phyloP scores from a whole-genome alignment of 2,329 filamentous ascomycete species.

The Elsinoe perseae region DNA sequence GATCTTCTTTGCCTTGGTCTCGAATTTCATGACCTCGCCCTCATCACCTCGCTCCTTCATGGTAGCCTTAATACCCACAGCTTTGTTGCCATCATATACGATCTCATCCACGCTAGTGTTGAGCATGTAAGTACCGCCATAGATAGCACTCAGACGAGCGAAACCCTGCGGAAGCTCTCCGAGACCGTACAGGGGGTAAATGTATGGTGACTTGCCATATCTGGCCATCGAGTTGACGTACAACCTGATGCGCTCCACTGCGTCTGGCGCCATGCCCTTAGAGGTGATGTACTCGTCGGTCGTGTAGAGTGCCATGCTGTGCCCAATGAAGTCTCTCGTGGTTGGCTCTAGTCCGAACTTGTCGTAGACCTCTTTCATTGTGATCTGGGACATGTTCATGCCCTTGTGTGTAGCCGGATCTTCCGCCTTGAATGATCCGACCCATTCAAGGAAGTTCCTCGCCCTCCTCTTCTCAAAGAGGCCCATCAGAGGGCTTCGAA shows the following conservation, averaged over 20 bases:
- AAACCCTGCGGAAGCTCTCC: constrained; percentile 97
- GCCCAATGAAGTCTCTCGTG: constrained; percentile 93
- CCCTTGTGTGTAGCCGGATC: constrained; percentile 86
- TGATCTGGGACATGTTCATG: constrained; percentile 65
- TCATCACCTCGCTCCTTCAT: constrained; percentile 80
- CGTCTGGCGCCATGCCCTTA: constrained; percentile 68
- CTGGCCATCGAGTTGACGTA: constrained; percentile 97
- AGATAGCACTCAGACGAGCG: constrained; percentile 93
- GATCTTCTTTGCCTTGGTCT: constrained; percentile 93
- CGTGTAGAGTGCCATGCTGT: constrained; percentile 94
- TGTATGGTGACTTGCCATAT: constrained; percentile 98
- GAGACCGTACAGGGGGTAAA: constrained; percentile 96
- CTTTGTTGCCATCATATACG: constrained; percentile 73
- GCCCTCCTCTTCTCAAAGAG: constrained; percentile 96
- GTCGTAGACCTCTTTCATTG: constrained; percentile 98
- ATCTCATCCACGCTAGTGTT: constrained; percentile 92
- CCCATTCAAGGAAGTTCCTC: constrained; percentile 94
- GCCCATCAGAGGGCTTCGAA: constrained; percentile 90
- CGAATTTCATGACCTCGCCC: constrained; percentile 74
- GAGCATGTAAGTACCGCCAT: constrained; percentile 98
- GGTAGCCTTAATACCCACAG: constrained; percentile 92
- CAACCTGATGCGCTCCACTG: constrained; percentile 83
- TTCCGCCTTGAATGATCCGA: constrained; percentile 74
- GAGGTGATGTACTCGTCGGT: constrained; percentile 78
- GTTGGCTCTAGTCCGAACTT: constrained; percentile 87